Percentiles rank a stretch among this genome's conserved stretches.
Evolutionary conservation across 2,329 filamentous ascomycete genomes (phyloP).

Genomic region (Volutella citrinella): DNA sequence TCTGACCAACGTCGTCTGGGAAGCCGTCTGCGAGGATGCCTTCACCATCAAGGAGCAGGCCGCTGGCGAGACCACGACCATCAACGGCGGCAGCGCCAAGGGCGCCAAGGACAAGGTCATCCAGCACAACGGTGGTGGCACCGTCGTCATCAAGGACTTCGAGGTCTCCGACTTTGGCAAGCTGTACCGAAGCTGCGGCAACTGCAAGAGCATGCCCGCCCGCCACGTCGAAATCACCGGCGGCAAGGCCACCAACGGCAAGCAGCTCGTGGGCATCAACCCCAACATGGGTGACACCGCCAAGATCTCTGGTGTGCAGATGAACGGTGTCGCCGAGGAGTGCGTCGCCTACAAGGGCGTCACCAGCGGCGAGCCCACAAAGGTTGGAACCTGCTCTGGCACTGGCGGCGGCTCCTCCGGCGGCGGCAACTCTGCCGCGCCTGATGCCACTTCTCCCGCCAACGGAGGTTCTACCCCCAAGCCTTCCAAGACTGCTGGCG

Average conservation of each 20-base stretch:
- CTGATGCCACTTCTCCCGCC: neutral
- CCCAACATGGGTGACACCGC: constrained; percentile 36
- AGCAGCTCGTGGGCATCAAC: constrained; percentile 41
- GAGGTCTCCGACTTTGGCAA: constrained; percentile 46
- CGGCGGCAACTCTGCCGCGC: constrained; percentile 4
- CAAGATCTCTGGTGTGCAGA: constrained; percentile 19
- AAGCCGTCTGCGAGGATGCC: constrained; percentile 45
- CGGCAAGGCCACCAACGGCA: constrained; percentile 34
- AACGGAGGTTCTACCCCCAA: no score
- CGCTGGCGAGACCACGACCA: constrained; percentile 29
- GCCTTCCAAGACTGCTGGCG: no score
- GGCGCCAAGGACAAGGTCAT: constrained; percentile 45
- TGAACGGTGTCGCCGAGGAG: constrained; percentile 17
- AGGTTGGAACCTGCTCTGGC: constrained; percentile 19
- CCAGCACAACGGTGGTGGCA: constrained; percentile 46
- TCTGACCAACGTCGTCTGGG: constrained; percentile 45
- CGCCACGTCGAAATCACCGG: constrained; percentile 43
- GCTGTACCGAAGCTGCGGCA: constrained; percentile 48
- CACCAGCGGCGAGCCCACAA: constrained; percentile 22
- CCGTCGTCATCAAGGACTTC: constrained; percentile 38
- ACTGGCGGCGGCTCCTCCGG: constrained; percentile 5
- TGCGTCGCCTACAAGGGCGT: constrained; percentile 22
- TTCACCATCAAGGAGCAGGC: constrained; percentile 29
- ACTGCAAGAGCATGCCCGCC: constrained; percentile 33
- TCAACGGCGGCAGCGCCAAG: constrained; percentile 45